These are phyloP conservation scores for Cladobotryum mycophilum DNA, from an alignment of 2,329 filamentous ascomycete genomes.

Conservation along the genomic window DNA sequence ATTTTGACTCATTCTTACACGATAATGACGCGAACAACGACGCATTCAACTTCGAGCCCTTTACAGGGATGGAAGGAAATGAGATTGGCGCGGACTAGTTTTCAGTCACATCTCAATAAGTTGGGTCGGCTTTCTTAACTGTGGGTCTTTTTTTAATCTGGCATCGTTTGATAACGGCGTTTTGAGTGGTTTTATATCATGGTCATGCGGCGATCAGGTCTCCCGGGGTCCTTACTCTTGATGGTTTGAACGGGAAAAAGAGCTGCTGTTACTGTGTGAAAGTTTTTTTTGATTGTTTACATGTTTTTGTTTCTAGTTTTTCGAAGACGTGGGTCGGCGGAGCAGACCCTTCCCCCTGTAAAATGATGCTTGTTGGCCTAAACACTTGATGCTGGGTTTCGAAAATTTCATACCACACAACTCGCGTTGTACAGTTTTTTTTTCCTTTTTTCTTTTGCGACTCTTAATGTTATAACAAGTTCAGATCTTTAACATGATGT, in stretches of 20 bases:
- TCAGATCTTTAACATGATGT: too few relatives aligned
- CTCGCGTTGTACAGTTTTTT: not conserved
- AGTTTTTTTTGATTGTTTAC: constrained; percentile 15
- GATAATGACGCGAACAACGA: constrained; percentile 42
- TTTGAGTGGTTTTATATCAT: constrained; percentile 34
- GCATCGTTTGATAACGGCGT: constrained; percentile 36
- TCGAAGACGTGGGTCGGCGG: constrained; percentile 1
- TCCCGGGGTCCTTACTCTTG: constrained; percentile 11
- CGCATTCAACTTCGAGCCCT: constrained; percentile 50
- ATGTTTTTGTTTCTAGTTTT: constrained; percentile 11
- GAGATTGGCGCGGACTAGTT: constrained; percentile 53
- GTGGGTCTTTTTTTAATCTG: constrained; percentile 31
- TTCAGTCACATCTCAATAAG: constrained; percentile 4
- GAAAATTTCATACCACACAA: not conserved
- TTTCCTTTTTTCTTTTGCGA: not conserved
- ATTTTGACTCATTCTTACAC: constrained; percentile 62
- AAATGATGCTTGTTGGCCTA: constrained; percentile 8
- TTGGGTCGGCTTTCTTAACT: constrained; percentile 23
- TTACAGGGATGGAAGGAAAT: constrained; percentile 47
- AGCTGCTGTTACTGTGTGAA: constrained; percentile 11
- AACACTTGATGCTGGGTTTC: not conserved
- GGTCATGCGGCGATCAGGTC: constrained; percentile 31
- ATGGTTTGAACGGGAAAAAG: constrained; percentile 27
- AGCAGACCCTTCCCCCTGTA: constrained; percentile 6
- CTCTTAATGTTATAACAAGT: too few relatives aligned